Evolutionary conservation across 805 yeast species (phyloP).

Genomic region (Saturnispora kantuleensis): DNA sequence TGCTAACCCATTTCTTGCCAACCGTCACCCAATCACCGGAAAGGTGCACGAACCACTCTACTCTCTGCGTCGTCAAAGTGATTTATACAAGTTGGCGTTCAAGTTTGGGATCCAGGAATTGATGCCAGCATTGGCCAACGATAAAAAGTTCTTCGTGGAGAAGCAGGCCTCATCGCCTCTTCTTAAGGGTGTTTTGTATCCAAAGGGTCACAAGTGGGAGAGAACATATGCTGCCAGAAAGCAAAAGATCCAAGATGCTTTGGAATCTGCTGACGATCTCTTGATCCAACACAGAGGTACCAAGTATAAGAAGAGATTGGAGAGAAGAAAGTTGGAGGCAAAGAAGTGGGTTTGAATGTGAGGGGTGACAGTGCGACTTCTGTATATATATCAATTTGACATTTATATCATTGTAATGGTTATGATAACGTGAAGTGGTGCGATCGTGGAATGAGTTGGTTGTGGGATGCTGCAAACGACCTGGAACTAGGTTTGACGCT

Average conservation of each 20-base stretch:
- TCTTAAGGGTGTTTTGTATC: constrained; percentile 67
- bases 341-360: constrained; percentile 28
- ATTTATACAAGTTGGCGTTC: constrained; percentile 71
- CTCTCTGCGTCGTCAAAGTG: constrained; percentile 76
- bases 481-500: too few species aligned
- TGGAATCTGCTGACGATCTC: constrained; percentile 55
- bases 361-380: too few species aligned
- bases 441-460: too few species aligned
- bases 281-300: constrained; percentile 56
- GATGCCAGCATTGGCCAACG: constrained; percentile 54
- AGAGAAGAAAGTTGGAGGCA: constrained; percentile 30
- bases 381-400: constrained; percentile 9
- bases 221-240: constrained; percentile 51
- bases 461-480: too few species aligned
- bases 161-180: constrained; percentile 60
- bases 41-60: constrained; percentile 66
- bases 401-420: too few species aligned
- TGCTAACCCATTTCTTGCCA: constrained; percentile 83
- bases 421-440: too few species aligned
- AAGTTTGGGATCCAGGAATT: constrained; percentile 71
- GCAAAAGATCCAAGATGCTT: constrained; percentile 53
- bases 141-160: constrained; percentile 67
- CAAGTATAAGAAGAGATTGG: constrained; percentile 35
- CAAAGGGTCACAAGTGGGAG: constrained; percentile 78
- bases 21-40: constrained; percentile 75